phyloP scores from a whole-genome alignment of 2,329 filamentous ascomycete species.

The Aspergillus japonicus region DNA sequence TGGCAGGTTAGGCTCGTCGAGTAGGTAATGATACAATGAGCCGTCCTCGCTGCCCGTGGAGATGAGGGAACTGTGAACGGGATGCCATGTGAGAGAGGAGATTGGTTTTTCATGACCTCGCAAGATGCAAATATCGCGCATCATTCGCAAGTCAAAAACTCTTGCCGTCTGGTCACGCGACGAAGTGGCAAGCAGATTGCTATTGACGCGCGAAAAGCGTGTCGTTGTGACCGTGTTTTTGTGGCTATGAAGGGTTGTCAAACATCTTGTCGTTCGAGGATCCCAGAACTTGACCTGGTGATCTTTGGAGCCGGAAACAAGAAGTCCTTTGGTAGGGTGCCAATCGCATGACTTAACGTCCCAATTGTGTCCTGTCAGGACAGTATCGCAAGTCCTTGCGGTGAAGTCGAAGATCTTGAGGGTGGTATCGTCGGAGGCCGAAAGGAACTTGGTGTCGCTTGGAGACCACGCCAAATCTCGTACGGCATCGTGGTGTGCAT shows the following conservation, averaged over 20 bases:
- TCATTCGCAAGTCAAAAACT: conserved; percentile 94
- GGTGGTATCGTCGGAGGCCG: conserved; percentile 88
- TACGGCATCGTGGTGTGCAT: conserved; percentile 86
- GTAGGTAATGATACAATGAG: conserved; percentile 87
- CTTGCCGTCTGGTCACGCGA: conserved; percentile 90
- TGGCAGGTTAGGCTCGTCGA: conserved; percentile 89
- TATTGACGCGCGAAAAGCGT: conserved; percentile 80
- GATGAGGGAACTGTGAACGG: conserved; percentile 82
- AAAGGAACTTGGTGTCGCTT: conserved; percentile 93
- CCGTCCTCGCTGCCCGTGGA: conserved; percentile 90
- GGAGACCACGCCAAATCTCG: conserved; percentile 90
- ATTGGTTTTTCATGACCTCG: conserved; percentile 97
- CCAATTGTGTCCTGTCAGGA: conserved; percentile 92
- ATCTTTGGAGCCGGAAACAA: conserved; percentile 96
- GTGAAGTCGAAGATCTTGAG: conserved; percentile 97
- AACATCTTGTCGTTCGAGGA: conserved; percentile 81
- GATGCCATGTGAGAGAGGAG: conserved; percentile 89
- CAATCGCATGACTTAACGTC: conserved; percentile 96
- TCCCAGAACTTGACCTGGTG: conserved; percentile 98
- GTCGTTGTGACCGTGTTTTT: conserved; percentile 97
- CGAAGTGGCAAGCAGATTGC: conserved; percentile 83
- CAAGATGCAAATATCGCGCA: conserved; percentile 92
- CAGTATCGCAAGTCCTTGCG: conserved; percentile 75
- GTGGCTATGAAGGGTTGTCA: conserved; percentile 92
- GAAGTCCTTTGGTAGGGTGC: conserved; percentile 90